Evolutionary conservation across 768 basidiomycete species (phyloP), one percentile per base, ranked within the genome.

Genomic region (Tephrocybe sp.): DNA sequence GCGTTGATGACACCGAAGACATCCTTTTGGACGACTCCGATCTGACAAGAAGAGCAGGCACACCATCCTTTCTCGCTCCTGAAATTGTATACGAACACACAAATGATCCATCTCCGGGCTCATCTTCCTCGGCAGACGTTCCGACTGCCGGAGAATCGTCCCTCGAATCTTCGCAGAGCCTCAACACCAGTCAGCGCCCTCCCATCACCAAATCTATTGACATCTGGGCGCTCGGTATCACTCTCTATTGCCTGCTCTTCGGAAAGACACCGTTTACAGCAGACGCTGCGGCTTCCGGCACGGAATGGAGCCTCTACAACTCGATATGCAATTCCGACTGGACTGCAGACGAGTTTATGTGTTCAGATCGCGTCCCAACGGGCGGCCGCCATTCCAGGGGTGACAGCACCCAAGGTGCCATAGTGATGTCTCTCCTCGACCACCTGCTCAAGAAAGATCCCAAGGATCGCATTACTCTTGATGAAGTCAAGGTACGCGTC

Each of bases 161-260:
- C 63, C 43, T 65, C 64, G 3, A 62, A 61, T 51, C 64, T 51
- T 45, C 53, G 4, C 47, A 60, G 24, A 52, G 43, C 23, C 23
- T 45, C 8, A 24, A 15, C 28, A 32, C n/a, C 39, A 26, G 54
- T 15, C 54, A 50, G 2, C 70, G 73, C 20, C 83, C 78, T 4
- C 77, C 80, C 3, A 88, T 97, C 45, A 93, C 93, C 34, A 93
- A 94, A 66, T 86, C 93, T 3, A 96, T 98, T 64, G 97, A 99
- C 63, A 83, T 99, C 28, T 99, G 97, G 97, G 96, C 97, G 0
- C 79, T 99, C 2, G 97, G 97, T 20, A 89, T 98, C 25, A 99
- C 97, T 2, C 75, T 98, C 4, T 98, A 93, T 69, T 96, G 94
- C 64, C 80, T 98, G 40, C 78, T 98, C 1, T 98, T 96, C 58